Evolutionary conservation across 1,284 basidiomycete species (phyloP), one percentile per base, ranked within the genome.

Genomic region (Fomitopsis palustris): DNA sequence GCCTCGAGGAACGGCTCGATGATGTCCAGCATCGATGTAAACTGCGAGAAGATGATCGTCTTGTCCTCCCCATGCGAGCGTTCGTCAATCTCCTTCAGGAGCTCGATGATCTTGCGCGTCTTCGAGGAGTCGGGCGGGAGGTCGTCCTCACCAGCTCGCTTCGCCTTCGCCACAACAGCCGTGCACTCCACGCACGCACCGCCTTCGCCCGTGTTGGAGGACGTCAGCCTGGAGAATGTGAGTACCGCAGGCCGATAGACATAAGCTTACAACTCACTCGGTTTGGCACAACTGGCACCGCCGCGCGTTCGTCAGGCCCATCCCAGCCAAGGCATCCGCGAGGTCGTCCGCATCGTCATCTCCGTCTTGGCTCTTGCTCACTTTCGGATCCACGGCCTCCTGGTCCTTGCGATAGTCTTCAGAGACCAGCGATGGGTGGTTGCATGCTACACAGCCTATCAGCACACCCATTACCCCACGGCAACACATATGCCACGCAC

Each of bases 41-140:
- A 98, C 69, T 96, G 90, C 1, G 86, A 90, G 69, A 92, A 92
- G 27, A 92, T 84, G 65, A 98, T 98, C 0, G 95, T 96, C 80
- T 98, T 98, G 71, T 97, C 88, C 59, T 78, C 76, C 6, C 81
- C 77, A 0, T 80, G 76, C 2, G 84, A 82, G n/a, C 85, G 77
- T 37, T 81, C 76, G 12, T 88, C 84, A 56, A 96, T 85, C 4
- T 86, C 80, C 12, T 76, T 69, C 37, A 99, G 76, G 8, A 98
- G 74, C 64, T 89, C 80, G 45, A 97, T 67, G 58, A 95, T 83
- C 81, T 88, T 93, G 49, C 89, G 81, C 57, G 95, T 92, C 76
- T 99, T 99, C n/a, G 95, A 85, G 8, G 91, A 93, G 21, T 84
- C 81, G 0, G 88, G 88, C 1, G 83, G 84, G 9, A 83, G 72